phyloP scores from a whole-genome alignment of 2,329 filamentous ascomycete genomes.

The Paracamarosporium sp. region DNA sequence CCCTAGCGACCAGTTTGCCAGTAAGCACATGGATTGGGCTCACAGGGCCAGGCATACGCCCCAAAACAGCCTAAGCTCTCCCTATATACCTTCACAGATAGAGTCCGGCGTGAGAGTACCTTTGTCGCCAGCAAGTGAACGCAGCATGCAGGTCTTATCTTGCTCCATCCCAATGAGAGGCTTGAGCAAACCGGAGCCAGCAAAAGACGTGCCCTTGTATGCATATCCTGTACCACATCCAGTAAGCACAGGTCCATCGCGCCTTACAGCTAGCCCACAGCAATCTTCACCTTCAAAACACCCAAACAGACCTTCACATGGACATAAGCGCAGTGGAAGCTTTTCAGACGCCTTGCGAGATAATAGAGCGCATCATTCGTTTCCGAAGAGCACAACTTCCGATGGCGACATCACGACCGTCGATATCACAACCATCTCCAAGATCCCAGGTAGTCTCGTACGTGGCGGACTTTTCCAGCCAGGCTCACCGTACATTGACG shows the following conservation, averaged over 20 bases:
- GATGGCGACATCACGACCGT: constrained; percentile 55
- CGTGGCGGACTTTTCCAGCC: constrained; percentile 86
- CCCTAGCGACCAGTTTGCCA: constrained; percentile 47
- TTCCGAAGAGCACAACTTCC: constrained; percentile 51
- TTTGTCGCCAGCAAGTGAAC: constrained; percentile 54
- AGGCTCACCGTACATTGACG: constrained; percentile 78
- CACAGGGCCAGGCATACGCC: constrained; percentile 43
- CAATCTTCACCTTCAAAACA: constrained; percentile 33
- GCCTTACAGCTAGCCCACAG: constrained; percentile 39
- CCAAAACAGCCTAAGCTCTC: constrained; percentile 44
- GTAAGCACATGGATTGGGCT: constrained; percentile 48
- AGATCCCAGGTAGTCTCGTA: constrained; percentile 83
- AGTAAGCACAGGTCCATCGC: constrained; percentile 28
- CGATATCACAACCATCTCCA: constrained; percentile 64
- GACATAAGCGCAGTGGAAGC: constrained; percentile 85
- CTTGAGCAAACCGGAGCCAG: constrained; percentile 39
- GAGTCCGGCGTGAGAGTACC: constrained; percentile 43
- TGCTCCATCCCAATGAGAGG: constrained; percentile 64
- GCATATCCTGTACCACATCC: constrained; percentile 45
- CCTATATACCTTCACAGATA: constrained; percentile 41
- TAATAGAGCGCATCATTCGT: constrained; percentile 61
- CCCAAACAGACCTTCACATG: constrained; percentile 39
- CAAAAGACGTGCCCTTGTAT: constrained; percentile 48
- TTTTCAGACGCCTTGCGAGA: constrained; percentile 85
- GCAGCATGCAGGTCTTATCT: constrained; percentile 64